phyloP scores from a whole-genome alignment of 805 yeast species.

The Pichia pseudocactophila region DNA sequence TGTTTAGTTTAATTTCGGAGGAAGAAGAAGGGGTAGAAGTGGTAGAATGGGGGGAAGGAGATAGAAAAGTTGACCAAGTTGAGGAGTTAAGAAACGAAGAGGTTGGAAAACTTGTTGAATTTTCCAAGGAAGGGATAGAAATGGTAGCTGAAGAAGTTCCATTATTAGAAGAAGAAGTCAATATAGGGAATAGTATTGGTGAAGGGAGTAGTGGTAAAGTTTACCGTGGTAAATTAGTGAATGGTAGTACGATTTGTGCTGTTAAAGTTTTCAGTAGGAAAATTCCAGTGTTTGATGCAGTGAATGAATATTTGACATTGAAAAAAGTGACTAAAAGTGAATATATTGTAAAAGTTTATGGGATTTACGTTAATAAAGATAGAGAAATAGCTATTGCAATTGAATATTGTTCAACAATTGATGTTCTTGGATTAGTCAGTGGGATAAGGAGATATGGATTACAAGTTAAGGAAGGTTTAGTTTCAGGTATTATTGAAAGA shows the following conservation, averaged over 20 bases:
- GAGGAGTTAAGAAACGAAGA: too few species aligned
- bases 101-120: too few species aligned
- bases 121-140: too few species aligned
- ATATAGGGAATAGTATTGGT: too few species aligned
- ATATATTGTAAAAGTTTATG: background rate
- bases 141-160: too few species aligned
- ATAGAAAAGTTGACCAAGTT: too few species aligned
- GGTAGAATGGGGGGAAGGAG: too few species aligned
- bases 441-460: constrained; percentile 30
- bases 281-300: constrained; percentile 11
- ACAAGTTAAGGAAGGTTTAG: constrained; percentile 32
- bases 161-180: too few species aligned
- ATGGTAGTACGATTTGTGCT: background rate
- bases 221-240: too few species aligned
- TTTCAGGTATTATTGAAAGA: constrained; percentile 23
- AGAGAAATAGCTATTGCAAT: background rate
- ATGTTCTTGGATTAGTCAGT: constrained; percentile 36
- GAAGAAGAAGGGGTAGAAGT: too few species aligned
- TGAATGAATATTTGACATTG: constrained; percentile 24
- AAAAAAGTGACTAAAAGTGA: constrained; percentile 6
- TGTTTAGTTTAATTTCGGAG: too few species aligned
- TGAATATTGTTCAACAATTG: constrained; percentile 37
- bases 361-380: background rate
- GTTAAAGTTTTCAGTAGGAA: background rate
- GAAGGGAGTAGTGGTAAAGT: too few species aligned